Evolutionary conservation across 108 stramenopile genomes (phyloP), one percentile per base, ranked within the genome.

Genomic region (Ochromonas danica): DNA sequence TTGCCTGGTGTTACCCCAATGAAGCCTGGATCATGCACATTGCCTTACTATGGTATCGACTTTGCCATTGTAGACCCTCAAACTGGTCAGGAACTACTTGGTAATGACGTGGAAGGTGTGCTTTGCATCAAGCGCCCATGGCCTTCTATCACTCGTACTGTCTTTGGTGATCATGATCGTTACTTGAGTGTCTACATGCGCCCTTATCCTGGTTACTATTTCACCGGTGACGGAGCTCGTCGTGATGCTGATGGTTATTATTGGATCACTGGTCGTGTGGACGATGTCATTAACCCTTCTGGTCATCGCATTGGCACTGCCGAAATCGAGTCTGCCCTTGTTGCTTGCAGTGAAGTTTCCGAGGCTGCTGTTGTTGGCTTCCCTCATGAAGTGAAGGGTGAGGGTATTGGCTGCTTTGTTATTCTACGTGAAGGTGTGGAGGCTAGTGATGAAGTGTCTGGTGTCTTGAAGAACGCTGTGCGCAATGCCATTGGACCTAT

Each of bases 221-320:
- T 99, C 81, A 94, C 96, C 3, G 96, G 96, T 10, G 98, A 99
- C 75, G 94, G 94, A 35, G 94, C 91, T 78, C 86, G 85, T 33
- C 89, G 93, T 43, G 96, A 97, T 82, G 84, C 85, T 40, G 94
- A 99, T 82, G 98, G 96, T 33, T 95, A 89, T 84, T 92, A 95
- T 85, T 97, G 91, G 84, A 95, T 99, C 78, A 97, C 94, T 65
- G 98, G 96, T 2, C 91, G 96, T 61, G 93, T 96, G 71, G 96
- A 99, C 71, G 96, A 97, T 80, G 96, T 99, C 3, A 86, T 98
- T 33, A 98, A 98, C 85, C 88, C 90, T 38, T 92, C 91, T 61
- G 98, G 98, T 33, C 96, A 97, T 85, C 88, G 96, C 39, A 94
- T 97, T 83, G 95, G 95, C 0, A 78, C 75, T 0, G 75, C 78